Conservation (phyloP, 352 stramenopile genomes). For the Pythium aphanidermatum region DNA sequence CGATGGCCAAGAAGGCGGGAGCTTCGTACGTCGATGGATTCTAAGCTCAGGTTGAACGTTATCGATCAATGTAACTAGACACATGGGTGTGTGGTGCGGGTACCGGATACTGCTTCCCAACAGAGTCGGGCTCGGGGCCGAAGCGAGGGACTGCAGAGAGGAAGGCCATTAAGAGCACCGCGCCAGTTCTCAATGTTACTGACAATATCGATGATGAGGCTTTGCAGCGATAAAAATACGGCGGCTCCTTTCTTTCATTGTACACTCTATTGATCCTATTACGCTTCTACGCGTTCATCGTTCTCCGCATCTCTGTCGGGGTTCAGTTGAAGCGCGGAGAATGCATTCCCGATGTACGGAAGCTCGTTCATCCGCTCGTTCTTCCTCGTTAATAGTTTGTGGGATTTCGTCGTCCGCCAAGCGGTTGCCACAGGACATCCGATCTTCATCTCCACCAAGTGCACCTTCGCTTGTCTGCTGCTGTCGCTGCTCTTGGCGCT, state of each 20-base stretch:
- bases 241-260: not conserved
- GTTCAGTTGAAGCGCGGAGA: no score
- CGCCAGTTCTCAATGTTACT: not conserved
- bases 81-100: no score
- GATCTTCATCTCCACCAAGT: no score
- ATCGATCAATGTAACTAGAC: slow-evolving; percentile 3
- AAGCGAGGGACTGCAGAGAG: slow-evolving; percentile 40
- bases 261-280: not conserved
- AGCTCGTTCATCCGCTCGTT: no score
- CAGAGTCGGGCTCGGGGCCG: slow-evolving; percentile 31
- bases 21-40: slow-evolving; percentile 41
- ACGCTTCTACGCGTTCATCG: not conserved
- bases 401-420: no score
- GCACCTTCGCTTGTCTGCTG: not conserved
- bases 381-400: no score
- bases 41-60: slow-evolving; percentile 9
- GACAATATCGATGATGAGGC: not conserved
- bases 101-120: slow-evolving; percentile 35
- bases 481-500: slow-evolving; percentile 9
- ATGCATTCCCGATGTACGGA: no score
- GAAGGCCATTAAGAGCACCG: slow-evolving; percentile 34
- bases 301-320: not conserved
- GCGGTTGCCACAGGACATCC: no score
- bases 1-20: no score
- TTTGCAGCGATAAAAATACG: slow-evolving; percentile 4